Evolutionary conservation across 192 early-diverging fungal species (phyloP).

Genomic region (Chytriomyces hyalinus): DNA sequence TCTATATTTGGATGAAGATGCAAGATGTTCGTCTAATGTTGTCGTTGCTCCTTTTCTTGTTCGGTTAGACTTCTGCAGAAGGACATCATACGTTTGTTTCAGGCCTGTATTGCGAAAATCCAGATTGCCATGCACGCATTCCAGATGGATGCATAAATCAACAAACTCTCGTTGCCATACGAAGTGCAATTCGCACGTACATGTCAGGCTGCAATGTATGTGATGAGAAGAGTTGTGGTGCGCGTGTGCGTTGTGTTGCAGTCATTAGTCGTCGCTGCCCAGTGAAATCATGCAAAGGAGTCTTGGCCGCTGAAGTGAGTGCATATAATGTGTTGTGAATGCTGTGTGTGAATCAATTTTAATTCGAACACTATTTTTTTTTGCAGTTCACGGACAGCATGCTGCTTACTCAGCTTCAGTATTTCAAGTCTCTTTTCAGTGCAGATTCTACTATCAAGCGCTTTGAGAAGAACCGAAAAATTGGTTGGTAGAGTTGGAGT

Average conservation of each 20-base stretch:
- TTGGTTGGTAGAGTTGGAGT: slow-evolving; percentile 9
- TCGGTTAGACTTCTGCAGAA: background rate
- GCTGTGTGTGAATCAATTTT: background rate
- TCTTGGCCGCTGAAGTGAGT: slow-evolving; percentile 67
- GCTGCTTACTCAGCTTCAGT: slow-evolving; percentile 85
- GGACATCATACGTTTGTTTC: slow-evolving; percentile 10
- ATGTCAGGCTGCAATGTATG: slow-evolving; percentile 78
- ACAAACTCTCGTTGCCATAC: slow-evolving; percentile 71
- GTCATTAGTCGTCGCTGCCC: slow-evolving; percentile 77
- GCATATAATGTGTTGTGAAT: background rate
- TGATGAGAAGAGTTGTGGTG: slow-evolving; percentile 76
- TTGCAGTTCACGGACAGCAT: slow-evolving; percentile 74
- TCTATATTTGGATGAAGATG: slow-evolving; percentile 36
- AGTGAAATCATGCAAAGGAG: slow-evolving; percentile 69
- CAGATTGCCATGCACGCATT: slow-evolving; percentile 57
- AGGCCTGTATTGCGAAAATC: slow-evolving; percentile 50
- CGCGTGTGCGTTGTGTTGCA: slow-evolving; percentile 67
- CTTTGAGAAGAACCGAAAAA: slow-evolving; percentile 9
- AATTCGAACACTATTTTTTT: background rate
- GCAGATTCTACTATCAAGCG: slow-evolving; percentile 29
- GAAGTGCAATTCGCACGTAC: slow-evolving; percentile 71
- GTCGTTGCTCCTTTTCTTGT: background rate
- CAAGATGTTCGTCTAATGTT: slow-evolving; percentile 30
- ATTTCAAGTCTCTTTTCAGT: slow-evolving; percentile 75
- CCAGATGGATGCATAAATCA: slow-evolving; percentile 55